Evolutionary conservation across 2,329 filamentous ascomycete genomes (phyloP).

Genomic region (Basipetospora chlamydospora): DNA sequence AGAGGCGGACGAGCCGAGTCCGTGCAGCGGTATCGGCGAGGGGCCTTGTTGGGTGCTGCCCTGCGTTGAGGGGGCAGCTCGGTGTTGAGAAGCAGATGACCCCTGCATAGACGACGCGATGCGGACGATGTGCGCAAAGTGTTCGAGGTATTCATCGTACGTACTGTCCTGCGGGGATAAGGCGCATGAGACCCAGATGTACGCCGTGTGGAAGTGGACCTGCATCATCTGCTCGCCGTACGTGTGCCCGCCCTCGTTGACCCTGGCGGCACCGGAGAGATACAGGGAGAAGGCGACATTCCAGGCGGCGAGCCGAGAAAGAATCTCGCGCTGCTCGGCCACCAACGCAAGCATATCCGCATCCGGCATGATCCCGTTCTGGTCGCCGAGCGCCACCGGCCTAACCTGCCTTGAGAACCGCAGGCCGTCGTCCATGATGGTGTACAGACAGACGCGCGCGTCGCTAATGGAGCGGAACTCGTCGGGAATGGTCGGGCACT

Average conservation of each 20-base stretch:
- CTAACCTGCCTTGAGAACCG: constrained; percentile 19
- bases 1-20: not conserved
- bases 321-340: constrained; percentile 17
- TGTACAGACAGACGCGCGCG: constrained; percentile 18
- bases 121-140: constrained; percentile 23
- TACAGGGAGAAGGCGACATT: constrained; percentile 16
- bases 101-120: constrained; percentile 15
- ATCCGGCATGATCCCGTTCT: constrained; percentile 5
- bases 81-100: too few relatives aligned
- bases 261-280: too few relatives aligned
- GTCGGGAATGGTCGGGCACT: constrained; percentile 16
- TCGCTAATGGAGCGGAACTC: constrained; percentile 20
- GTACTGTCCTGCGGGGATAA: constrained; percentile 17
- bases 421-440: constrained; percentile 24
- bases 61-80: too few relatives aligned
- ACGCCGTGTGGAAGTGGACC: constrained; percentile 20
- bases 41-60: too few relatives aligned
- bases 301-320: constrained; percentile 17
- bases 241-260: constrained; percentile 2
- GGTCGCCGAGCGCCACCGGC: not conserved
- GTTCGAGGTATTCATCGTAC: constrained; percentile 19
- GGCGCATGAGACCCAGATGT: constrained; percentile 19
- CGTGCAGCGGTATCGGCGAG: too few relatives aligned
- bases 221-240: constrained; percentile 16
- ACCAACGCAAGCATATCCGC: constrained; percentile 15